Evolutionary conservation across 805 yeast genomes (phyloP).

Genomic region (Lachancea thermotolerans): DNA sequence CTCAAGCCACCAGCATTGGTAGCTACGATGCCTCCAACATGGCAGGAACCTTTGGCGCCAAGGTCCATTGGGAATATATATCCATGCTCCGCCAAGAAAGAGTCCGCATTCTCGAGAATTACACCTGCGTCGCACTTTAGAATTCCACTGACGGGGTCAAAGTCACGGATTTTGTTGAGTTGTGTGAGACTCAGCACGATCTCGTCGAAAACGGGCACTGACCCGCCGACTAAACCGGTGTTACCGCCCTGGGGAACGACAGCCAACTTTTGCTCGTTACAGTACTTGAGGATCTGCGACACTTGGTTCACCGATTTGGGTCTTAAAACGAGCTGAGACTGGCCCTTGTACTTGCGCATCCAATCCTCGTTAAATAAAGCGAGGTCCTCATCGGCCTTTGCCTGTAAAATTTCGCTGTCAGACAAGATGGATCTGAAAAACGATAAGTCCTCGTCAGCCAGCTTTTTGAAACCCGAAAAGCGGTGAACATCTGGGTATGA

Average conservation of each 20-base stretch:
- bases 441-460: conserved; percentile 51
- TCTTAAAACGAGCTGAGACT: conserved; percentile 68
- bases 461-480: conserved; percentile 41
- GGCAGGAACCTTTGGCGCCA: conserved; percentile 97
- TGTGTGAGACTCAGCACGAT: conserved; percentile 63
- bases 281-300: conserved; percentile 66
- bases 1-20: conserved; percentile 96
- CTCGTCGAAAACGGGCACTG: conserved; percentile 89
- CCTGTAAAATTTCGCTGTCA: conserved; percentile 34
- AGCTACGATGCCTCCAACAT: conserved; percentile 90
- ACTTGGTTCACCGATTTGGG: conserved; percentile 80
- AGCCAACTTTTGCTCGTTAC: conserved; percentile 71
- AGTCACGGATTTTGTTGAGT: conserved; percentile 72
- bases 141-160: conserved; percentile 78
- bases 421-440: conserved; percentile 56
- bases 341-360: conserved; percentile 93
- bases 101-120: conserved; percentile 79
- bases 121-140: conserved; percentile 88
- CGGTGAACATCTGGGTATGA: conserved; percentile 56
- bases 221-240: conserved; percentile 94
- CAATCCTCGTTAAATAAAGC: conserved; percentile 79
- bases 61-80: conserved; percentile 88
- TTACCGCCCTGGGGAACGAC: conserved; percentile 97
- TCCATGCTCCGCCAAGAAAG: conserved; percentile 68
- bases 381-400: conserved; percentile 58